Evolutionary conservation across 2,329 filamentous ascomycete species (phyloP).

Genomic region (Cercospora citrullina): DNA sequence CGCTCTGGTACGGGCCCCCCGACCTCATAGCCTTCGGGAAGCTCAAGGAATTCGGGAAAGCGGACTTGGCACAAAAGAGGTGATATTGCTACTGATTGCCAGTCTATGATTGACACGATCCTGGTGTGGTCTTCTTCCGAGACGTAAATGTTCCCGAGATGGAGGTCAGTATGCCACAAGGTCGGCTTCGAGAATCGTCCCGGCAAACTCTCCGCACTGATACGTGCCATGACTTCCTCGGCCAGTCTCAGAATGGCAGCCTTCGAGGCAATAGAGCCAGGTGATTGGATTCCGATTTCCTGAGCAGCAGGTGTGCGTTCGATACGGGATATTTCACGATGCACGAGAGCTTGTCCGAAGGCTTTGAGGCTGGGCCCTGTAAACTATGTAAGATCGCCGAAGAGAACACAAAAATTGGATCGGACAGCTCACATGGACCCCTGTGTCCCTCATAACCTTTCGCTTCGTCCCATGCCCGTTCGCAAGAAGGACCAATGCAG

Average conservation of each 20-base stretch:
- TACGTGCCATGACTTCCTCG: not conserved
- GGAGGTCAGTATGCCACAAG: conserved; percentile 15
- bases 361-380: not conserved
- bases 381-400: not conserved
- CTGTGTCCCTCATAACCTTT: not conserved
- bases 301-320: not conserved
- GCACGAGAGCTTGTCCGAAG: not conserved
- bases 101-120: conserved; percentile 16
- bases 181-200: conserved; percentile 8
- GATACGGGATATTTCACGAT: not conserved
- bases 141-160: conserved; percentile 16
- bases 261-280: conserved; percentile 2
- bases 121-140: conserved; percentile 10
- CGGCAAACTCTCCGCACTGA: conserved; percentile 6
- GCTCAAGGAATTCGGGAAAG: conserved; percentile 12
- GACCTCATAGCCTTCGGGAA: conserved; percentile 15
- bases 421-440: not conserved
- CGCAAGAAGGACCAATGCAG: not conserved
- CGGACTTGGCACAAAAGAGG: conserved; percentile 14
- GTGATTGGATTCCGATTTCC: not conserved
- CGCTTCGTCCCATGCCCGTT: not conserved
- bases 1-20: conserved; percentile 5
- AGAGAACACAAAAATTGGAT: too few relatives aligned
- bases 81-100: conserved; percentile 6
- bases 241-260: not conserved